Percentiles rank a stretch among this genome's conserved stretches.
phyloP scores from a whole-genome alignment of 225 moss, liverwort and hornwort genomes.

The Sphagnum contortum region DNA sequence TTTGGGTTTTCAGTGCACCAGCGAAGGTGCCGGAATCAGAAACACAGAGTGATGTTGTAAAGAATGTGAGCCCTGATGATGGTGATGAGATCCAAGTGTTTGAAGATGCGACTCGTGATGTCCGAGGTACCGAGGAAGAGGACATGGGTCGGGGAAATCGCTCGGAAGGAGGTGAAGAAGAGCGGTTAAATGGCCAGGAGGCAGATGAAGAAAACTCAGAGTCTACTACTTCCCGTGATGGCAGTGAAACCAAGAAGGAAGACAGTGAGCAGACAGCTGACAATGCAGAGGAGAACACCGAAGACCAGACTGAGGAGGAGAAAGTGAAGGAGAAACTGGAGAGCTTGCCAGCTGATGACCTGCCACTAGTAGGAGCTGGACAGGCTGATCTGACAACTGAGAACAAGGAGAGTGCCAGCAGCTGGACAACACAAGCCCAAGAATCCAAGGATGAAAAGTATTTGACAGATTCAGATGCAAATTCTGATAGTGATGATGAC shows the following conservation, averaged over 20 bases:
- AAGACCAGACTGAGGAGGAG: too few species aligned
- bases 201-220: not conserved
- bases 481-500: too few species aligned
- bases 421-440: constrained; percentile 1
- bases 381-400: constrained; percentile 1
- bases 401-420: not conserved
- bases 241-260: too few species aligned
- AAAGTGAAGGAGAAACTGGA: not conserved
- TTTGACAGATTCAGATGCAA: not conserved
- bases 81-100: not conserved
- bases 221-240: too few species aligned
- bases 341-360: not conserved
- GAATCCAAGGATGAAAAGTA: constrained; percentile 5
- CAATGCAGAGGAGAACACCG: too few species aligned
- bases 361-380: not conserved
- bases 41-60: not conserved
- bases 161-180: not conserved
- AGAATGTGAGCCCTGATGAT: not conserved
- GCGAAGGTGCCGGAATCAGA: constrained; percentile 2
- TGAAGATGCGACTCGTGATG: not conserved
- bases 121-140: too few species aligned
- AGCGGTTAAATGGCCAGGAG: too few species aligned
- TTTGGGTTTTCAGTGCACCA: constrained; percentile 7
- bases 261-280: too few species aligned
- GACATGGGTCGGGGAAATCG: too few species aligned